phyloP scores from a whole-genome alignment of 768 basidiomycete species.

The Leccinum rimulosum region DNA sequence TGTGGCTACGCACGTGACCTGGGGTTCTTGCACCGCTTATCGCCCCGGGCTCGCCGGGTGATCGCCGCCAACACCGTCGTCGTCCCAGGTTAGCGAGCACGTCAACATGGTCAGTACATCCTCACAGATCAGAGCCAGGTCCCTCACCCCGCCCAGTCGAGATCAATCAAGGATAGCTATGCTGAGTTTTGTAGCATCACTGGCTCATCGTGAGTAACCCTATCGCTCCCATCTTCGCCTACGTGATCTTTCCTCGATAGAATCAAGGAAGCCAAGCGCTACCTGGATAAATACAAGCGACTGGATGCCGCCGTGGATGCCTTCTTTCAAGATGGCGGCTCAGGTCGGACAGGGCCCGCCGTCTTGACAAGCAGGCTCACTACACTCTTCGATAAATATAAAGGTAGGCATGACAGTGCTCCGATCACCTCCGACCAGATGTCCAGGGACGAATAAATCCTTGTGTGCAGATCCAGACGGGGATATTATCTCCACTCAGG shows the following conservation, averaged over 20 bases:
- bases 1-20: constrained; percentile 16
- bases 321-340: constrained; percentile 52
- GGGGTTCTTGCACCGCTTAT: constrained; percentile 18
- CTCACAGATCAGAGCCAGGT: background rate
- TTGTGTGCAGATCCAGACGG: constrained; percentile 49
- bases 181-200: constrained; percentile 64
- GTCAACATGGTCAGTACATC: constrained; percentile 6
- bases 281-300: constrained; percentile 66
- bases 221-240: background rate
- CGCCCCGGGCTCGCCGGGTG: constrained; percentile 3
- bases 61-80: background rate
- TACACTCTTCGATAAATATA: constrained; percentile 64
- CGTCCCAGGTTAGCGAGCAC: constrained; percentile 5
- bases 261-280: constrained; percentile 58
- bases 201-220: constrained; percentile 60
- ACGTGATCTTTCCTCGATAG: constrained; percentile 24
- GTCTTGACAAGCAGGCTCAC: constrained; percentile 55
- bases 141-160: constrained; percentile 22
- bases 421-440: background rate
- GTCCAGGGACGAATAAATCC: constrained; percentile 1
- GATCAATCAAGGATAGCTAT: constrained; percentile 41
- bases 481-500: constrained; percentile 71
- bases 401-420: constrained; percentile 41
- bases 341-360: constrained; percentile 11
- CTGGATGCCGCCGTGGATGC: constrained; percentile 74